Base-by-base conservation (phyloP, 352 stramenopile species). In the Blastocystis sp. region DNA sequence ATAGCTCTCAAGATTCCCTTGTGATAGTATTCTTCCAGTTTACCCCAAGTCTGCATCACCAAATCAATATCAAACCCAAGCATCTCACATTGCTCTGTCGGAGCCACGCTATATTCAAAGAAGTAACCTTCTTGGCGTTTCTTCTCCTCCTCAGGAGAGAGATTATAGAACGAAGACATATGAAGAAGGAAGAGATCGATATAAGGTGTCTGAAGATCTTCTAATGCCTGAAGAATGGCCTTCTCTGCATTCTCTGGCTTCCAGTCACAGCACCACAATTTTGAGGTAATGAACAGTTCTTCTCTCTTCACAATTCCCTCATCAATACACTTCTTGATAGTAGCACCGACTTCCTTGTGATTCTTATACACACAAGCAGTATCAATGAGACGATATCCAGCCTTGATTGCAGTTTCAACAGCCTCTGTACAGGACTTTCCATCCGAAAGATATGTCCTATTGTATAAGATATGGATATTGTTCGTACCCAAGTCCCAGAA, bases 361-460 rank as follows among this genome's bases (percentile, higher is more conserved):
- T 94, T 94, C 0, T 89, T 90, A 88, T 94, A 94, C 58, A 92
- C 91, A 89, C 90, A 91, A 67, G 92, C 92, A 77, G 88, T 93
- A 89, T 94, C 92, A 57, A 94, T 90, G 12, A 91, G 89, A 71
- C 92, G 90, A 77, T 93, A 93, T 86, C 92, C 92, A 59, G 74
- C 73, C 46, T 89, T 83, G 24, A 89, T 86, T 21, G 87, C 87
- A 14, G 29, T 43, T 9, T 78, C n/a, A 21, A 89, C 87, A 24
- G 80, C 65, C 19, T 89, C 35, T 14, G 51, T 21, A 77, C 58
- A 74, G 1, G 69, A 57, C 5, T 87, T 61, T 14, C 16, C 49
- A 67, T 42, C 27, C 1, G 29, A 66, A 83, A 63, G 51, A 12
- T 37, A 63, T 21, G 19, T 66, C 29, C 43, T 78, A 46, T n/a